Conservation (phyloP, 805 yeast species). For the Naumovozyma baii region DNA sequence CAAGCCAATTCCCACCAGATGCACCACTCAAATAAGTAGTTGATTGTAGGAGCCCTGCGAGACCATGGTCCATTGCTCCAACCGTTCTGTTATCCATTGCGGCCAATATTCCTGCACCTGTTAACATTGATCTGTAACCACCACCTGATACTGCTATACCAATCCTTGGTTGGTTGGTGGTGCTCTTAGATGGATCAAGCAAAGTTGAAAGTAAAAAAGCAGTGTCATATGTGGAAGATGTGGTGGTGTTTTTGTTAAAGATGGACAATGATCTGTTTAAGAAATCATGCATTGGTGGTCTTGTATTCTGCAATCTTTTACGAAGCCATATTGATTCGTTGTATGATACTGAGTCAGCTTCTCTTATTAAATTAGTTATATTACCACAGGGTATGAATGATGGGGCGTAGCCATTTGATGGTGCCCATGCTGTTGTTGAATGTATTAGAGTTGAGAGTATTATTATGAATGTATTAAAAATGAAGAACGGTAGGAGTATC, state of each 20-base stretch:
- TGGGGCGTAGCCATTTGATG: conserved; percentile 32
- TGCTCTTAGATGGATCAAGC: conserved; percentile 74
- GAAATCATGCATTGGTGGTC: conserved; percentile 32
- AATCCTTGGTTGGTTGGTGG: conserved; percentile 8
- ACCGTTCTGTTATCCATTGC: conserved; percentile 55
- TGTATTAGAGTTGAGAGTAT: neutral
- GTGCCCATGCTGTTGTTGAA: conserved; percentile 36
- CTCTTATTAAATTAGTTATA: conserved; percentile 40
- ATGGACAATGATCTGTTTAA: conserved; percentile 15
- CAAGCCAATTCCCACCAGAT: conserved; percentile 81
- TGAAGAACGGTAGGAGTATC: neutral
- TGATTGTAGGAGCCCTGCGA: conserved; percentile 68
- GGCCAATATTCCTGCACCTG: conserved; percentile 24
- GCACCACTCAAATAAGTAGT: conserved; percentile 67
- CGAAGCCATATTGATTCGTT: conserved; percentile 46
- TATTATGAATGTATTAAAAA: neutral
- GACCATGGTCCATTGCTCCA: conserved; percentile 43
- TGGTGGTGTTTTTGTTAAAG: conserved; percentile 7
- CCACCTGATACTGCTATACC: conserved; percentile 31
- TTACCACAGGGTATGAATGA: neutral
- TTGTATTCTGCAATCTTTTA: conserved; percentile 39
- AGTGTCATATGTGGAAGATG: conserved; percentile 10
- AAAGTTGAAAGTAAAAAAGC: conserved; percentile 55
- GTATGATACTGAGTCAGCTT: conserved; percentile 38
- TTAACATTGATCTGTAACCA: conserved; percentile 30